These are phyloP conservation scores for Hsuehochloa calcarea DNA, from an alignment of 176 grass and related monocot species.

Conservation along the genomic window DNA sequence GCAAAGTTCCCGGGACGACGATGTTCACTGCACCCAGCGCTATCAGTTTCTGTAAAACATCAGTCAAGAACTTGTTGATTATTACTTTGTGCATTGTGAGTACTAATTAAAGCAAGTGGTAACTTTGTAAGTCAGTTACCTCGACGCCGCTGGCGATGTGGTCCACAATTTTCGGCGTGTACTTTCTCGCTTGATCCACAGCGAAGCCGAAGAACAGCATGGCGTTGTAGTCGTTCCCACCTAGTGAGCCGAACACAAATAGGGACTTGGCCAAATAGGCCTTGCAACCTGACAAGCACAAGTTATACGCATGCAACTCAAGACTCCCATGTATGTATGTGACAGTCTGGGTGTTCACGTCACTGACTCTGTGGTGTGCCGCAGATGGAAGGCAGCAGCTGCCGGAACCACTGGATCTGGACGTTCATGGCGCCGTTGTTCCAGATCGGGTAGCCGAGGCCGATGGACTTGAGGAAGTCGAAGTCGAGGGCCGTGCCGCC, in stretches of 20 bases:
- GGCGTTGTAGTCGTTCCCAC: conserved; percentile 60
- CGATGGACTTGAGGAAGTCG: conserved; percentile 39
- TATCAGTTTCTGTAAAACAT: conserved; percentile 42
- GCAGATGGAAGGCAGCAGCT: conserved; percentile 44
- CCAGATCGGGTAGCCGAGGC: conserved; percentile 46
- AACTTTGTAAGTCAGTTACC: neutral
- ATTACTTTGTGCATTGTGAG: neutral
- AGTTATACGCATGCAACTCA: neutral
- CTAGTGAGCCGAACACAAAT: conserved; percentile 48
- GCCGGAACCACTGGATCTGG: conserved; percentile 55
- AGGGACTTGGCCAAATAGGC: conserved; percentile 40
- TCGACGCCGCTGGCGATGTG: conserved; percentile 34
- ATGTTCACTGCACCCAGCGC: conserved; percentile 43
- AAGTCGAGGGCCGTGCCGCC: conserved; percentile 32
- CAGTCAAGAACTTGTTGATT: neutral
- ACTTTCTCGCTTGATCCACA: conserved; percentile 11
- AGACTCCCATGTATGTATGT: no score
- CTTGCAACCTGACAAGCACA: neutral
- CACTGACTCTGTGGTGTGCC: neutral
- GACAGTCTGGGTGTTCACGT: neutral
- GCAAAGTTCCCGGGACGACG: conserved; percentile 46
- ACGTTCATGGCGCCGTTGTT: conserved; percentile 45
- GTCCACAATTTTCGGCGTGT: conserved; percentile 38
- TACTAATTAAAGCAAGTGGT: neutral
- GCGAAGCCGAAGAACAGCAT: conserved; percentile 43